Evolutionary conservation across 768 basidiomycete genomes (phyloP), one percentile per base, ranked within the genome.

Genomic region (Saitozyma sp.): DNA sequence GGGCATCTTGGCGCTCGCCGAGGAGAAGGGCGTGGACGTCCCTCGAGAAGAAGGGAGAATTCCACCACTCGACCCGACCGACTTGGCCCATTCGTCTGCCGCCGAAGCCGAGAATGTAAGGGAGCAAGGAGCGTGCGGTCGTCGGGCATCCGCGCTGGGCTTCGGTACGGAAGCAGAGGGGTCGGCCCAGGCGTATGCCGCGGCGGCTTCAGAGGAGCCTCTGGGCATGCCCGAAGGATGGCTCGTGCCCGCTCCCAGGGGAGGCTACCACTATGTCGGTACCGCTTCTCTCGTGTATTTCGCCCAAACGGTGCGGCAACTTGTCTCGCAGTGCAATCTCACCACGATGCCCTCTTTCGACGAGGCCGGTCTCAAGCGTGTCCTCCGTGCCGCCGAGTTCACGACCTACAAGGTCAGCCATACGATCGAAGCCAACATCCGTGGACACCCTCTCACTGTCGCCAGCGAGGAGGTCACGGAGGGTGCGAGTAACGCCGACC

Each of bases 231-330:
- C 60, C 8, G 65, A 62, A 53, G 65, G 65, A 1, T 43, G 56
- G 46, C 43, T 66, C 10, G n/a, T 66, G 10, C 51, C 65, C 6
- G 65, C 65, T 1, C 65, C 65, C 0, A n/a, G 50, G 42, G 56
- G 65, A 9, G 65, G 60, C 7, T 54, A 56, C 20, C 65, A 66
- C 46, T 66, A 66, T 41, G 65, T 66, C 50, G 65, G 65, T 9
- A 56, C 65, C 0, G 65, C 65, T 9, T 57, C 54, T 37, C 55
- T 56, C 2, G 43, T 57, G 11, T 50, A 43, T n/a, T 66, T 66
- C 42, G 60, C 65, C 14, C 51, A 37, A 0, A 49, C 50, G 13
- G 49, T 50, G 19, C 65, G 65, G 3, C 38, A 62, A 11, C 53
- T 66, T 6, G 65, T 66, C 10, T 37, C 19, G 5, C 40, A 52